Percentiles rank a stretch among this genome's conserved stretches.
phyloP scores from a whole-genome alignment of 352 stramenopile genomes.

The Lagenidium sp. region DNA sequence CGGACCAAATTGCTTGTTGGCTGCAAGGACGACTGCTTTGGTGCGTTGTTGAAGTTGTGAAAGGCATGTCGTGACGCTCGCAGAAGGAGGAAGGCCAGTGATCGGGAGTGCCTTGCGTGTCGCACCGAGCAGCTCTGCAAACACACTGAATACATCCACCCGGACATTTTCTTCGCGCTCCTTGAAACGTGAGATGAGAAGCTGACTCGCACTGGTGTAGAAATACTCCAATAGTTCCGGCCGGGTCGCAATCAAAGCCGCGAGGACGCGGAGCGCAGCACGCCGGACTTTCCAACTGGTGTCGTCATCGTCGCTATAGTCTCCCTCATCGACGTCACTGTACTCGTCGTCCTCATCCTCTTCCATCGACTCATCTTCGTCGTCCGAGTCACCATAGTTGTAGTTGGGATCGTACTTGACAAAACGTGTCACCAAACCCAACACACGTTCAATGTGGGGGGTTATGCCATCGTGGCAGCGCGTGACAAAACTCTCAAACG shows the following conservation, averaged over 20 bases:
- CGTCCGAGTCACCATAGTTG: constrained; percentile 92
- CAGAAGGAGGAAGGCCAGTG: constrained; percentile 11
- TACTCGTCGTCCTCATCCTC: constrained; percentile 80
- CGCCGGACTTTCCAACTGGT: constrained; percentile 96
- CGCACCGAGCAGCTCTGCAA: constrained; percentile 87
- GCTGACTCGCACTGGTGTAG: constrained; percentile 76
- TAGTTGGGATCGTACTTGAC: constrained; percentile 99
- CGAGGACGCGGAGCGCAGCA: constrained; percentile 89
- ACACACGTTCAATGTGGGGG: constrained; percentile 90
- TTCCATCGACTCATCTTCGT: constrained; percentile 84
- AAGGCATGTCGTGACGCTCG: constrained; percentile 33
- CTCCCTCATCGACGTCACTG: constrained; percentile 75
- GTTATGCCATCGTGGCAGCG: constrained; percentile 95
- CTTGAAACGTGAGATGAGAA: constrained; percentile 87
- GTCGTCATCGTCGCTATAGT: constrained; percentile 92
- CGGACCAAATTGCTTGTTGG: constrained; percentile 74
- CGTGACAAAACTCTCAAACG: constrained; percentile 96
- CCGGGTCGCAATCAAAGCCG: constrained; percentile 87
- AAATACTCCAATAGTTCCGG: constrained; percentile 79
- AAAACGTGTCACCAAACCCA: constrained; percentile 87
- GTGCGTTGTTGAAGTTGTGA: constrained; percentile 46
- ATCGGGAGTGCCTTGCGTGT: constrained; percentile 43
- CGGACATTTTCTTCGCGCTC: constrained; percentile 99
- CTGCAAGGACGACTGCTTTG: constrained; percentile 60
- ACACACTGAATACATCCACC: constrained; percentile 95